Evolutionary conservation across 2,329 filamentous ascomycete species (phyloP).

Genomic region (Furcasterigmium furcatum): DNA sequence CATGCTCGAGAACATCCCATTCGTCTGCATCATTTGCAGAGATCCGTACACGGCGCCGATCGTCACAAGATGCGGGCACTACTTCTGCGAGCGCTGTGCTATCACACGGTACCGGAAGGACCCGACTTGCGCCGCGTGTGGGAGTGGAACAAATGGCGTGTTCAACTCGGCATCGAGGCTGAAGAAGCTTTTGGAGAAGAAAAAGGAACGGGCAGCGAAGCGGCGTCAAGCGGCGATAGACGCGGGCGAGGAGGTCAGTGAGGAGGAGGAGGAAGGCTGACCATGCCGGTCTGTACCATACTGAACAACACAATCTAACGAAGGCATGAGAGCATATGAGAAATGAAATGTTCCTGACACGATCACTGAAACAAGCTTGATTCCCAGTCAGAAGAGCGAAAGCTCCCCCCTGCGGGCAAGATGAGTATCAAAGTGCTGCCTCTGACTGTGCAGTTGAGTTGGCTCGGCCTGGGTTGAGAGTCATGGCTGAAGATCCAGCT

Average conservation of each 20-base stretch:
- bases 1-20: conserved; percentile 79
- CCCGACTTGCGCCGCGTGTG: conserved; percentile 82
- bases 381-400: no score
- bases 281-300: no score
- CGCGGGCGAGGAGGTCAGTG: conserved; percentile 45
- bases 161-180: conserved; percentile 87
- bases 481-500: no score
- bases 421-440: no score
- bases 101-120: conserved; percentile 83
- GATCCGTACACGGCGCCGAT: conserved; percentile 76
- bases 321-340: neutral
- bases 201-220: conserved; percentile 58
- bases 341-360: neutral
- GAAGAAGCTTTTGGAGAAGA: conserved; percentile 75
- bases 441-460: no score
- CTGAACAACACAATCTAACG: no score
- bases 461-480: no score
- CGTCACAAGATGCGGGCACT: conserved; percentile 88
- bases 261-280: conserved; percentile 32
- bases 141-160: conserved; percentile 79
- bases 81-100: conserved; percentile 92
- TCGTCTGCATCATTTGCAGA: conserved; percentile 85
- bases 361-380: no score
- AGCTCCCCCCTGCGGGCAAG: no score
- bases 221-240: conserved; percentile 51